Conservation (phyloP, 345 rosid genomes). For the Litchi chinensis region DNA sequence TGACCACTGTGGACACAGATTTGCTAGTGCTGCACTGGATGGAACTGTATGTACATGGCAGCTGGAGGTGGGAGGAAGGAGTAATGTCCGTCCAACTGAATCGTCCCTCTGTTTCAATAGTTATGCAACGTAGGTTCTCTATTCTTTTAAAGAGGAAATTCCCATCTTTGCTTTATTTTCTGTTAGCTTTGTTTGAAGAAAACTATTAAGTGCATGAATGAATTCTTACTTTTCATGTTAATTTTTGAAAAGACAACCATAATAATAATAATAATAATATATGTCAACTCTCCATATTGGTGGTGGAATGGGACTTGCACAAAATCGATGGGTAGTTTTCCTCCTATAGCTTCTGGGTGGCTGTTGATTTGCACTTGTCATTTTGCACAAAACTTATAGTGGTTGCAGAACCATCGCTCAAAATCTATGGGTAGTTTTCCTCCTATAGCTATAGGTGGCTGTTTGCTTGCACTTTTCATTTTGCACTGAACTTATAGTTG, state of each 20-base stretch:
- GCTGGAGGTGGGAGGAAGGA: constrained; percentile 91
- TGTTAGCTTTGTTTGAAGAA: neutral
- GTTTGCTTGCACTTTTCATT: neutral
- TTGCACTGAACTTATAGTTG: neutral
- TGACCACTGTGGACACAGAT: constrained; percentile 87
- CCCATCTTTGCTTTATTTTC: constrained; percentile 11
- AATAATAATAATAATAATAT: neutral
- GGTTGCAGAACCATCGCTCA: neutral
- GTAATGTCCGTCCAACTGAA: constrained; percentile 78
- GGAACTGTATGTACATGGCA: constrained; percentile 96
- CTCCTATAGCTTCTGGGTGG: neutral
- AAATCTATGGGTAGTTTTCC: neutral
- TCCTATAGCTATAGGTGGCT: neutral
- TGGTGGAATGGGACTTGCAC: neutral
- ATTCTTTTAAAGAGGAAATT: constrained; percentile 17
- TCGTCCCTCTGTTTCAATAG: constrained; percentile 89
- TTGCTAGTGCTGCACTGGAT: constrained; percentile 83
- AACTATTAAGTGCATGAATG: neutral
- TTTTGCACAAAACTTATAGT: neutral
- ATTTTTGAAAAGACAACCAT: neutral
- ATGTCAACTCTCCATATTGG: neutral
- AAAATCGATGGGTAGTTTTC: neutral
- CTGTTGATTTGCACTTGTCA: neutral
- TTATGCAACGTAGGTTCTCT: constrained; percentile 70
- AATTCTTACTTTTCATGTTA: constrained; percentile 3